These are phyloP conservation scores for Phytophthora sansomeana DNA, from an alignment of 352 stramenopile species.

Conservation along the genomic window DNA sequence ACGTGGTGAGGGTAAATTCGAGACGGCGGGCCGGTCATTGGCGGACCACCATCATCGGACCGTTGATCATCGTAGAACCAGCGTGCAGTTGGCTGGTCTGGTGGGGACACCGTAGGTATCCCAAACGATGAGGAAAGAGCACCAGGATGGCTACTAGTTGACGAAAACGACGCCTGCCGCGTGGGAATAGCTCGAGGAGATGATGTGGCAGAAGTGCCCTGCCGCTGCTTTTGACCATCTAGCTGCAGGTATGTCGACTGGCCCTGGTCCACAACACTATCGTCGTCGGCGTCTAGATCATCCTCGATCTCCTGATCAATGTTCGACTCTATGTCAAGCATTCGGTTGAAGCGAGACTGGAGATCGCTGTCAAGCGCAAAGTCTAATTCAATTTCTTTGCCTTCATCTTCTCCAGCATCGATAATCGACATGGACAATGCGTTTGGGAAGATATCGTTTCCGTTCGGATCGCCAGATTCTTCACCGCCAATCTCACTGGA, in stretches of 20 bases:
- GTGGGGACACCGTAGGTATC: conserved; percentile 57
- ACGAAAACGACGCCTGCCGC: conserved; percentile 66
- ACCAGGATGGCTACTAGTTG: conserved; percentile 56
- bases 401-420: conserved; percentile 68
- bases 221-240: conserved; percentile 5
- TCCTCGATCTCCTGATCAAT: conserved; percentile 46
- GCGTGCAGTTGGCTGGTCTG: conserved; percentile 75
- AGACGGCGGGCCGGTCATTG: conserved; percentile 61
- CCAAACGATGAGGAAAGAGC: conserved; percentile 52
- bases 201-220: conserved; percentile 40
- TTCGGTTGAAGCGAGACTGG: conserved; percentile 71
- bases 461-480: conserved; percentile 11
- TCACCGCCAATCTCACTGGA: conserved; percentile 29
- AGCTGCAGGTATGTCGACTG: neutral
- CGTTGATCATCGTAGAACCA: conserved; percentile 82
- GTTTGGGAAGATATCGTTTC: conserved; percentile 44
- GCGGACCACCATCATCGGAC: conserved; percentile 38
- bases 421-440: conserved; percentile 88
- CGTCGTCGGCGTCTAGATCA: conserved; percentile 45
- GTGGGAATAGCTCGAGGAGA: conserved; percentile 54
- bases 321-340: conserved; percentile 75
- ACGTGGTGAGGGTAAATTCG: conserved; percentile 89
- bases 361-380: conserved; percentile 80
- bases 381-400: conserved; percentile 86
- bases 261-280: conserved; percentile 7